Base-by-base conservation (phyloP, 345 rosid genomes). In the Ailanthus altissimus region DNA sequence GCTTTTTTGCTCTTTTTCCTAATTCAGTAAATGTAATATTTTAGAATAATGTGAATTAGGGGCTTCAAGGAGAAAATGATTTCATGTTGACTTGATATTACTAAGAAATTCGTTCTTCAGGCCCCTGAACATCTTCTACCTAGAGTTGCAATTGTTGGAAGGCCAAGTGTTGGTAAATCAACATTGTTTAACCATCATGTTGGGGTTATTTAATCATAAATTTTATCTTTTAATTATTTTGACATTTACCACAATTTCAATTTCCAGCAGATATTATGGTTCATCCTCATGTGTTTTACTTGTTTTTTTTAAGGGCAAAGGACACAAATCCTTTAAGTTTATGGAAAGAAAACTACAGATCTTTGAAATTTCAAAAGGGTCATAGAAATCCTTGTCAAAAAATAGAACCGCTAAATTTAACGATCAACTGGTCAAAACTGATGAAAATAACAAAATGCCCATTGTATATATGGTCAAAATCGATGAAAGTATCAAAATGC, bases 161-260 rank as follows among this genome's bases (percentile, higher is more conserved):
- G 97, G 87, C 98, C 98, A 4, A 94, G 93, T 76, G 98, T 94
- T 51, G 98, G 98, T 42, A 94, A 94, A 87, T 94, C 97, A 50
- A 97, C 98, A 47, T 81, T 94, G 42, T 94, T 94, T 77, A 94
- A 94, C 83, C 95, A 97, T 70, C 94, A 91, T 80, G 97, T 94
- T 74, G 98, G 98, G 89, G 98, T n/a, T 93, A 82, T 61, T 65
- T 59, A 49, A 21, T 40, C 71, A 28, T 46, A 53, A 15, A 16
- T 70, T 26, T 25, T 5, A 4, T 54, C 46, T 70, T 68, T 56
- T 43, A 32, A 51, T 70, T 70, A 47, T 50, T 70, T 36, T 56
- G 32, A 26, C 23, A 25, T 7, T 75, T 4, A 8, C 32, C 36
- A 40, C 51, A 2, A 8, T 8, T 58, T 81, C 21, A 8, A n/a